Conservation (phyloP, 2,329 filamentous ascomycete genomes). For the Mariannaea elegans region DNA sequence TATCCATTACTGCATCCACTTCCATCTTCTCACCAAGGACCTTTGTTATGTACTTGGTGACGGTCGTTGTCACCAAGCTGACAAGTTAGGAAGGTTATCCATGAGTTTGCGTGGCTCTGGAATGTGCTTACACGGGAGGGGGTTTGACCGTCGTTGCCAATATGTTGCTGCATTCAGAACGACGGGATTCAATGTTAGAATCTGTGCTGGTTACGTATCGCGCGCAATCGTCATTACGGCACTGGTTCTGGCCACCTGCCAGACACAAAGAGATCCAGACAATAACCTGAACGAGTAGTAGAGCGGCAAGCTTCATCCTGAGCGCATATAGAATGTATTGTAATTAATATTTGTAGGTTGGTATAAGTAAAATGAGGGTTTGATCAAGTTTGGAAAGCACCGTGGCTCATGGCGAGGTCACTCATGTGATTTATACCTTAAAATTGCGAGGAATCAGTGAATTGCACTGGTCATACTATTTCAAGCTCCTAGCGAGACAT, state of each 20-base stretch:
- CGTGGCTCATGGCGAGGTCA: not conserved
- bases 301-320: constrained; percentile 5
- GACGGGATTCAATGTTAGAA: constrained; percentile 19
- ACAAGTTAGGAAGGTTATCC: constrained; percentile 7
- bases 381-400: not conserved
- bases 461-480: not conserved
- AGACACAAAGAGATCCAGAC: not conserved
- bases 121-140: constrained; percentile 23
- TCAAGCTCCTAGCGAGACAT: constrained; percentile 1
- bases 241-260: constrained; percentile 8
- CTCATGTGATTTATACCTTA: constrained; percentile 14
- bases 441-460: not conserved
- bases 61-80: constrained; percentile 23
- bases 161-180: constrained; percentile 24
- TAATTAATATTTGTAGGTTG: not conserved
- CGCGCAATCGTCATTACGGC: constrained; percentile 26
- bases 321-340: not conserved
- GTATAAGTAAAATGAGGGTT: not conserved
- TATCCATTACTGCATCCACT: not conserved
- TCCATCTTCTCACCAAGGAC: not conserved
- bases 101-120: not conserved
- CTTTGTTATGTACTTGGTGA: constrained; percentile 24
- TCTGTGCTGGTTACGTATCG: constrained; percentile 29
- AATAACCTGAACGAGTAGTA: constrained; percentile 4
- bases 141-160: constrained; percentile 24